Percentiles rank a stretch among this genome's conserved stretches.
Conservation (phyloP, 495 filamentous ascomycete species). For the Cryomyces minteri region DNA sequence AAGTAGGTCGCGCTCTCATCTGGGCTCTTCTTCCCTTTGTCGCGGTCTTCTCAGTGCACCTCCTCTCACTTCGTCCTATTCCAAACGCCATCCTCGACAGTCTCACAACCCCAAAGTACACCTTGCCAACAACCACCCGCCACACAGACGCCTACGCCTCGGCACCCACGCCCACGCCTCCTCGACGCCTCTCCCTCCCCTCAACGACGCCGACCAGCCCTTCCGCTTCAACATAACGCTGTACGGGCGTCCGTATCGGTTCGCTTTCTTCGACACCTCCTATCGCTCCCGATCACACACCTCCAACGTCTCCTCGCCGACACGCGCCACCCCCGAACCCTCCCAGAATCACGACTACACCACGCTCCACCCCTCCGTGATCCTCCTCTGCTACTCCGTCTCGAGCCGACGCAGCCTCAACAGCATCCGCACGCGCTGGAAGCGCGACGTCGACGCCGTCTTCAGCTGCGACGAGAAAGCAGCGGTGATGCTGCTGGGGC, state of each 20-base stretch:
- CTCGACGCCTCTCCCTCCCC: constrained; percentile 25
- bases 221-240: constrained; percentile 62
- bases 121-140: not conserved
- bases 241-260: constrained; percentile 44
- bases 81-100: not conserved
- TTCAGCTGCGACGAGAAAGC: constrained; percentile 42
- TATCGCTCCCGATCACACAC: not conserved
- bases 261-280: constrained; percentile 62
- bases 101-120: not conserved
- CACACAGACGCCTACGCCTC: constrained; percentile 15
- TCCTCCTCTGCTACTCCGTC: constrained; percentile 71
- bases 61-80: not conserved
- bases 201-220: constrained; percentile 66
- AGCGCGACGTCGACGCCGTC: constrained; percentile 39
- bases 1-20: constrained; percentile 19
- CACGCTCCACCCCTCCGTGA: constrained; percentile 48
- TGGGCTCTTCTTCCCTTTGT: not conserved
- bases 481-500: constrained; percentile 59
- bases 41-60: not conserved
- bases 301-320: not conserved
- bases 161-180: constrained; percentile 7
- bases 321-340: constrained; percentile 32
- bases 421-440: constrained; percentile 45
- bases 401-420: constrained; percentile 43
- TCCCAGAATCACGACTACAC: constrained; percentile 34